phyloP scores from a whole-genome alignment of 495 filamentous ascomycete species.

The Cladorrhinum samala region DNA sequence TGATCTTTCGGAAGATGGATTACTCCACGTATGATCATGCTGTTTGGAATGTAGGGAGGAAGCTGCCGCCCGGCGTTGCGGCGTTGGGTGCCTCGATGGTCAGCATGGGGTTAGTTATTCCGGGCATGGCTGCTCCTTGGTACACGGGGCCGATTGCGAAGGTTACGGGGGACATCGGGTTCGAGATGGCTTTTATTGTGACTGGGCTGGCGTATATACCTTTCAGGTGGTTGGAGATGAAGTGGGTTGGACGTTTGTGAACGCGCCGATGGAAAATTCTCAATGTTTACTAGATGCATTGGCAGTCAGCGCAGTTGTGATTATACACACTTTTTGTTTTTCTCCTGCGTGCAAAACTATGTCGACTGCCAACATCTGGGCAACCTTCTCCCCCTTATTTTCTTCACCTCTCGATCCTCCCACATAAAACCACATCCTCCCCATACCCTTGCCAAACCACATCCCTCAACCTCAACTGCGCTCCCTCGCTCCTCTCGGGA shows the following conservation, averaged over 20 bases:
- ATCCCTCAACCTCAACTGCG: slow-evolving; percentile 56
- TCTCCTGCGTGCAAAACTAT: slow-evolving; percentile 15
- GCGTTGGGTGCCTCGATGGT: slow-evolving; percentile 33
- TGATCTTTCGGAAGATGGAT: slow-evolving; percentile 38
- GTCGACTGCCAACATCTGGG: background rate
- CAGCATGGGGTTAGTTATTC: slow-evolving; percentile 38
- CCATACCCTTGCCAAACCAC: slow-evolving; percentile 70
- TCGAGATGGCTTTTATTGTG: slow-evolving; percentile 46
- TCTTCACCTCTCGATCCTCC: slow-evolving; percentile 41
- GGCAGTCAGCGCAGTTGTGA: too few relatives aligned
- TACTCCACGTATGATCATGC: slow-evolving; percentile 35
- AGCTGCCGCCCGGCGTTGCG: slow-evolving; percentile 42
- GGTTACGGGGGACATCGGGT: slow-evolving; percentile 49
- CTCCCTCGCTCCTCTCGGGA: slow-evolving; percentile 49
- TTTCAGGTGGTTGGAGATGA: slow-evolving; percentile 36
- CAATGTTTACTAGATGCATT: too few relatives aligned
- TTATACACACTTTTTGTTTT: too few relatives aligned
- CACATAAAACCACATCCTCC: slow-evolving; percentile 74
- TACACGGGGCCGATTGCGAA: slow-evolving; percentile 46
- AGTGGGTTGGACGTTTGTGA: slow-evolving; percentile 18
- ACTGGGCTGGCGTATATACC: slow-evolving; percentile 39
- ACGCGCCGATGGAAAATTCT: too few relatives aligned
- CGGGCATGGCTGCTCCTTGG: slow-evolving; percentile 48
- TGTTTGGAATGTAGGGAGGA: slow-evolving; percentile 41
- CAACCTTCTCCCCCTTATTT: background rate